A percentile compares a stretch with the other conserved stretches of the same genome.
phyloP scores from a whole-genome alignment of 192 early-diverging fungal genomes.

The Backusella sp. region DNA sequence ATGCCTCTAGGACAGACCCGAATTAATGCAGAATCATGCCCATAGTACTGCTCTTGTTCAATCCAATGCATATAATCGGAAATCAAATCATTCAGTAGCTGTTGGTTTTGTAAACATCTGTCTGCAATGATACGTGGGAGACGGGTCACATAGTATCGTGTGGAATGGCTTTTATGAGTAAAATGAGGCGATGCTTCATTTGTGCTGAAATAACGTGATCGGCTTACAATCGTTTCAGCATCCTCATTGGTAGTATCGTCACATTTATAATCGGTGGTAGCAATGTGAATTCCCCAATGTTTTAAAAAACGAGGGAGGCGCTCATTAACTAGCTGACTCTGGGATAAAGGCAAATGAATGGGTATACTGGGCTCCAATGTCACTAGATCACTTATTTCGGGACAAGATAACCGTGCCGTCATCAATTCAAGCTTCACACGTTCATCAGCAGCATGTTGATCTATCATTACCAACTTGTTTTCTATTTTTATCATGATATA shows the following conservation, averaged over 20 bases:
- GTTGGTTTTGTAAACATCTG: conserved; percentile 55
- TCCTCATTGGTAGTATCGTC: background rate
- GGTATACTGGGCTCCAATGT: background rate
- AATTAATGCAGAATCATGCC: conserved; percentile 23
- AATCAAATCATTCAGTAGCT: conserved; percentile 49
- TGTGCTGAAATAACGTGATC: conserved; percentile 19
- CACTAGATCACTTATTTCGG: background rate
- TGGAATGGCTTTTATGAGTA: background rate
- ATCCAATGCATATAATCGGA: conserved; percentile 46
- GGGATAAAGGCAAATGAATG: conserved; percentile 30
- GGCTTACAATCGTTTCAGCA: background rate
- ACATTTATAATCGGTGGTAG: background rate
- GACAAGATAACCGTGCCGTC: conserved; percentile 34
- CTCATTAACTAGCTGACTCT: background rate
- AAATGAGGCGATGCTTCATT: conserved; percentile 13
- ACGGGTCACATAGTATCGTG: conserved; percentile 27
- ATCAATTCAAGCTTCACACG: conserved; percentile 64
- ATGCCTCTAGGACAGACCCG: conserved; percentile 59
- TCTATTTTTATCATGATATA: conserved; percentile 47
- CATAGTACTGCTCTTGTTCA: conserved; percentile 22
- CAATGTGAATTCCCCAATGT: background rate
- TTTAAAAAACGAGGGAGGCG: background rate
- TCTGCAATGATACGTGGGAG: conserved; percentile 60
- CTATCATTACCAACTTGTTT: conserved; percentile 52
- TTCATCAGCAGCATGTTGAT: conserved; percentile 84